Percentiles rank a stretch among this genome's conserved stretches.
Evolutionary conservation across 164 flowering plant genomes (phyloP).

Genomic region (Liriodendron chinense): DNA sequence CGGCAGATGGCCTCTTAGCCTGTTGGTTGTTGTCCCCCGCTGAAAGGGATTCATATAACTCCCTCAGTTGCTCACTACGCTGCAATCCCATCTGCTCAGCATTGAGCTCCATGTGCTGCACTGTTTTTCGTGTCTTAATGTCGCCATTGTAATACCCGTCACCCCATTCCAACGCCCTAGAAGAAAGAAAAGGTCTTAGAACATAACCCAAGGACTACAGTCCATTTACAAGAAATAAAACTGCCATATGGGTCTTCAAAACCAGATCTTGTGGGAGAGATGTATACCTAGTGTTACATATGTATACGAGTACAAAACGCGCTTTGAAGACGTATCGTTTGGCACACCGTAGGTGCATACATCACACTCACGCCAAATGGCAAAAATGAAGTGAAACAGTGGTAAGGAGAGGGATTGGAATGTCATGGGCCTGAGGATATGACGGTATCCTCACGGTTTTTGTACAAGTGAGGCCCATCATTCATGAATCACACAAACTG

Average conservation of each 20-base stretch:
- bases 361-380: too few species aligned
- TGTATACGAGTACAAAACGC: background rate
- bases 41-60: slow-evolving; percentile 67
- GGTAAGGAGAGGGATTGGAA: background rate
- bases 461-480: background rate
- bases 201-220: background rate
- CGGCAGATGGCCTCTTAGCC: slow-evolving; percentile 67
- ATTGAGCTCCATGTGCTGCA: slow-evolving; percentile 55
- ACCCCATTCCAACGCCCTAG: slow-evolving; percentile 78
- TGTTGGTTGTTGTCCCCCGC: slow-evolving; percentile 57
- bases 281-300: background rate
- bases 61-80: slow-evolving; percentile 83
- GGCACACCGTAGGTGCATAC: too few species aligned
- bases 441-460: too few species aligned
- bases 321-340: too few species aligned
- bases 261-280: too few species aligned
- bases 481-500: background rate
- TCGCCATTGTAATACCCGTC: slow-evolving; percentile 96
- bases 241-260: background rate
- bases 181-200: background rate
- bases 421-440: background rate
- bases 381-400: background rate
- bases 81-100: slow-evolving; percentile 64
- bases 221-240: background rate
- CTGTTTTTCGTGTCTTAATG: slow-evolving; percentile 86